Evolutionary conservation across 805 yeast species (phyloP), one percentile per base, ranked within the genome.

Genomic region (Metahyphopichia silvanorum): DNA sequence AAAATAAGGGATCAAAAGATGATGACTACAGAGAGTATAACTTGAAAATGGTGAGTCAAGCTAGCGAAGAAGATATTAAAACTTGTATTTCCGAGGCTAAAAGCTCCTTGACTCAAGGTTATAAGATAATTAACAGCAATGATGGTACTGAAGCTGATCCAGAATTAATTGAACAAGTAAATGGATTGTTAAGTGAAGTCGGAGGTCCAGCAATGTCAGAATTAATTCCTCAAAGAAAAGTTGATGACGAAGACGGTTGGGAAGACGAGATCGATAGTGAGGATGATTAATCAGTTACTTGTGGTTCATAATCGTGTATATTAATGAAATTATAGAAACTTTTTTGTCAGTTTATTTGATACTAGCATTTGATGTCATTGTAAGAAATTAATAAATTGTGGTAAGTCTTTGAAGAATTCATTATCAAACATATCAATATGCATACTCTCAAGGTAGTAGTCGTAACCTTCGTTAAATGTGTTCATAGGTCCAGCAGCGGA

Each of bases 201-300:
- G 94, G 91, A 2, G 88, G 86, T 8, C 76, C 76, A 2, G 46
- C 67, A 16, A 58, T 66, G 76, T 60, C 57, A 33, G 64, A 57
- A 31, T 49, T 60, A 34, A 43, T 62, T 31, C 72, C 70, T 11
- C 54, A 49, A 40, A 54, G 47, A 51, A 40, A 35, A 32, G 62
- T 43, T 31, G 63, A 44, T 38, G 68, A 55, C 38, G 67, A 60
- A 45, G 75, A 60, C 38, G 70, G 69, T 33, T 75, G 81, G 80
- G 81, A 76, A 40, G 66, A 63, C 27, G 76, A 74, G 43, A 69
- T 76, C 29, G 59, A 51, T 12, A 53, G 60, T 37, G 74, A 66
- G 40, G 52, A 58, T 6, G 52, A 50, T 17, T 36, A 40, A 25
- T 9, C 13, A n/a, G 11, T 4, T 18, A 17, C n/a, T n/a, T n/a